A percentile compares a stretch with the other conserved stretches of the same genome.
Evolutionary conservation across 805 yeast species (phyloP).

Genomic region (Kodamaea lidongshanica): DNA sequence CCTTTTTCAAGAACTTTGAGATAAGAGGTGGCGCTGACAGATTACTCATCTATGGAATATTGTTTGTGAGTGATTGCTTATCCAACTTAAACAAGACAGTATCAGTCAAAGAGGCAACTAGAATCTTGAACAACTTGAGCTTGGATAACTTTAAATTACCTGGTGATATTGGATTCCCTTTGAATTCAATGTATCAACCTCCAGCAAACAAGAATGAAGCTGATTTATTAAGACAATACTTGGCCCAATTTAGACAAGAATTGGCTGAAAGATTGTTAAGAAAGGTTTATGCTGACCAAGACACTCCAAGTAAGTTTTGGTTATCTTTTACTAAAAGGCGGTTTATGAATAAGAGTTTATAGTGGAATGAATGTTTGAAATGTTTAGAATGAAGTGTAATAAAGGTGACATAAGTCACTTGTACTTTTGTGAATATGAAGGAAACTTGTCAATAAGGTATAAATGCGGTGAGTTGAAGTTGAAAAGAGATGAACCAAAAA

Average conservation of each 20-base stretch:
- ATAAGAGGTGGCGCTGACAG: constrained; percentile 95
- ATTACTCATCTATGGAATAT: constrained; percentile 85
- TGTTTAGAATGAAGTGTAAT: no score
- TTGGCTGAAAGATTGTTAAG: constrained; percentile 72
- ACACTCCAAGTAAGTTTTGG: constrained; percentile 85
- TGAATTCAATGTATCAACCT: constrained; percentile 71
- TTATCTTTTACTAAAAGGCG: constrained; percentile 89
- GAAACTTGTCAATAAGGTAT: no score
- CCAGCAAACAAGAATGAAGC: constrained; percentile 71
- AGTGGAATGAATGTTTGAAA: constrained; percentile 6
- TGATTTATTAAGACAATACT: constrained; percentile 72
- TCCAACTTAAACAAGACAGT: constrained; percentile 48
- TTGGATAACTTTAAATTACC: constrained; percentile 87
- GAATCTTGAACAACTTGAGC: constrained; percentile 74
- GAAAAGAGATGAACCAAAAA: no score
- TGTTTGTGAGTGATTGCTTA: constrained; percentile 82
- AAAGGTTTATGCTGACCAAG: constrained; percentile 60
- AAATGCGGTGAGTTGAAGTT: no score
- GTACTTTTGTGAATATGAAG: no score
- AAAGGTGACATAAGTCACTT: no score
- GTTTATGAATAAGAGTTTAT: constrained; percentile 89
- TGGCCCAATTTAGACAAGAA: constrained; percentile 94
- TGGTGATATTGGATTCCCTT: constrained; percentile 92
- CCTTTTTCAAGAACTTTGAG: constrained; percentile 94
- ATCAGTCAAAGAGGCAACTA: constrained; percentile 53